Conservation (phyloP, 495 filamentous ascomycete genomes). For the Pyrenopolyporus hunteri region DNA sequence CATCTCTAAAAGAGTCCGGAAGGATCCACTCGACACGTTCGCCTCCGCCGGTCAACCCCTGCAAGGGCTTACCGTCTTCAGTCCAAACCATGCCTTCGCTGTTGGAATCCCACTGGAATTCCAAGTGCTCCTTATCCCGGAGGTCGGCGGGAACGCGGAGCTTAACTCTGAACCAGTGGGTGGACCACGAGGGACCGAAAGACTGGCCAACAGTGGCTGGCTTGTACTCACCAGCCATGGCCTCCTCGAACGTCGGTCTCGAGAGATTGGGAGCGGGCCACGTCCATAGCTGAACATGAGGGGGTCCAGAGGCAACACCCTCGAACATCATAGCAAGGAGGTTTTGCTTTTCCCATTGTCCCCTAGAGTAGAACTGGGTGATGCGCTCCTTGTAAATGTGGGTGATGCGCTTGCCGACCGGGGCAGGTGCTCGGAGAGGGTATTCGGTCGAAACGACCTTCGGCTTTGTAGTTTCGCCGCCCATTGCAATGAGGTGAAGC, state of each 20-base stretch:
- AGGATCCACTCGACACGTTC: constrained; percentile 91
- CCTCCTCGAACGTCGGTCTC: constrained; percentile 89
- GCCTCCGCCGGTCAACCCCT: constrained; percentile 90
- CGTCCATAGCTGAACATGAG: constrained; percentile 83
- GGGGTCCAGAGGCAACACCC: constrained; percentile 69
- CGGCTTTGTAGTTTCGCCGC: constrained; percentile 46
- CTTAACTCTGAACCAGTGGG: constrained; percentile 93
- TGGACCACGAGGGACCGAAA: constrained; percentile 96
- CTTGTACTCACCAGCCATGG: constrained; percentile 77
- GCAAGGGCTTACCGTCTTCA: constrained; percentile 83
- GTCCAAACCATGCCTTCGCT: constrained; percentile 93
- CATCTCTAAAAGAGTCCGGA: constrained; percentile 78
- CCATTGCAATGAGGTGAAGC: constrained; percentile 39
- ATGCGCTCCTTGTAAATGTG: constrained; percentile 88
- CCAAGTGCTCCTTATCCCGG: constrained; percentile 73
- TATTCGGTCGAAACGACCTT: constrained; percentile 48
- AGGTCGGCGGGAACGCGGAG: constrained; percentile 78
- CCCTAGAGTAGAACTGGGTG: constrained; percentile 74
- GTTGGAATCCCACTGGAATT: constrained; percentile 94
- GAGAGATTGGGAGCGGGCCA: constrained; percentile 81
- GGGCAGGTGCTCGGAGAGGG: constrained; percentile 53
- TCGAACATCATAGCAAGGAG: constrained; percentile 81
- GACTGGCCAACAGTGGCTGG: constrained; percentile 74
- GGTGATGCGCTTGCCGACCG: constrained; percentile 81
- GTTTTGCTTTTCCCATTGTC: constrained; percentile 82